Percentiles rank a stretch among this genome's conserved stretches.
These are phyloP conservation scores for Volvariella volvacea DNA, from an alignment of 1,284 basidiomycete species.

Conservation along the genomic window DNA sequence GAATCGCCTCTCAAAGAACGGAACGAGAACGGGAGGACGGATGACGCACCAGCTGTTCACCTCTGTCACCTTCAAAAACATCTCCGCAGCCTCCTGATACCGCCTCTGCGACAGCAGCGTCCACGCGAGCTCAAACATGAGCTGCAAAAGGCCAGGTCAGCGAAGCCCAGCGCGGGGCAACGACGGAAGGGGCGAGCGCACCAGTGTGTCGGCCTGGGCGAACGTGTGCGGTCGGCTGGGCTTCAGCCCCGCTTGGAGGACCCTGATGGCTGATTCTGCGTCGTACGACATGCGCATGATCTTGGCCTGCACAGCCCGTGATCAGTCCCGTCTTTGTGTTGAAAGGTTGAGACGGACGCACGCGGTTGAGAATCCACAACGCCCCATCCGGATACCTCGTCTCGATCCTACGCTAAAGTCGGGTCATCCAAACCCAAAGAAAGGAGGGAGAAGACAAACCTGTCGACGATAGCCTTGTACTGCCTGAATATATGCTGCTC, in stretches of 20 bases:
- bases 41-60: slow-evolving; percentile 62
- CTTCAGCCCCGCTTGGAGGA: slow-evolving; percentile 52
- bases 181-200: slow-evolving; percentile 20
- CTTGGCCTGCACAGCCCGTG: slow-evolving; percentile 47
- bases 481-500: slow-evolving; percentile 56
- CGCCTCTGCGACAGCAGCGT: slow-evolving; percentile 56
- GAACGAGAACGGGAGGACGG: not conserved
- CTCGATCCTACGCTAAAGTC: slow-evolving; percentile 32
- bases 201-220: slow-evolving; percentile 65
- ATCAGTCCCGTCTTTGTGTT: not conserved
- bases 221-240: slow-evolving; percentile 48
- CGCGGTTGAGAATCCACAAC: slow-evolving; percentile 70
- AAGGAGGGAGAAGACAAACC: slow-evolving; percentile 26
- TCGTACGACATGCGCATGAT: slow-evolving; percentile 65
- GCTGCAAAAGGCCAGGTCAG: slow-evolving; percentile 29
- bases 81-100: slow-evolving; percentile 61
- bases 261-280: slow-evolving; percentile 53
- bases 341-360: slow-evolving; percentile 19
- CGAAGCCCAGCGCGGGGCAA: not conserved
- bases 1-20: slow-evolving; percentile 1
- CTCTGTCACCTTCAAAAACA: slow-evolving; percentile 56
- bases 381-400: slow-evolving; percentile 59
- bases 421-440: not conserved
- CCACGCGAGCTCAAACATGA: slow-evolving; percentile 76
- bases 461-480: slow-evolving; percentile 56